A percentile compares a stretch with the other conserved stretches of the same genome.
Evolutionary conservation across 176 grass and related monocot species (phyloP).

Genomic region (Aegilops longissima): DNA sequence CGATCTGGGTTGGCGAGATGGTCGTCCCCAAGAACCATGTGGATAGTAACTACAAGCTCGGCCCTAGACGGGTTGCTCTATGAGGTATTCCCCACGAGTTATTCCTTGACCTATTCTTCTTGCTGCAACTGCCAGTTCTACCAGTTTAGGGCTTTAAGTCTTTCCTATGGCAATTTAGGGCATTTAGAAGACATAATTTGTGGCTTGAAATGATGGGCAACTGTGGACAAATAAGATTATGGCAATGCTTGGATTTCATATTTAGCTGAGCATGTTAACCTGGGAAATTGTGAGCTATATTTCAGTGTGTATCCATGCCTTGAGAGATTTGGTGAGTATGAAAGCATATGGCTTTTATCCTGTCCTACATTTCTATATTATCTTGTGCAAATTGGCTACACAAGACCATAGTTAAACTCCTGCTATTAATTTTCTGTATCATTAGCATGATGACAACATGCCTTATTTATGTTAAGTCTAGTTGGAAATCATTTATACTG

Average conservation of each 20-base stretch:
- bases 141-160: neutral
- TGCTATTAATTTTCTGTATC: neutral
- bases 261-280: too few species aligned
- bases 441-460: neutral
- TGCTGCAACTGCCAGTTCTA: neutral
- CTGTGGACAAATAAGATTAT: neutral
- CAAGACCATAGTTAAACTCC: neutral
- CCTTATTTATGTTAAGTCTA: neutral
- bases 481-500: neutral
- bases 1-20: conserved; percentile 89
- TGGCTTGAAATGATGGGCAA: neutral
- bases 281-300: neutral
- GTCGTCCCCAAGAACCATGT: conserved; percentile 74
- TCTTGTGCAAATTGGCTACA: neutral
- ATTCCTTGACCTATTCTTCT: neutral
- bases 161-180: neutral
- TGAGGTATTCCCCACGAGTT: conserved; percentile 44
- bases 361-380: neutral
- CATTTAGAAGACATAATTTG: neutral
- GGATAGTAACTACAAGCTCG: conserved; percentile 92
- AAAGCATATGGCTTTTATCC: neutral
- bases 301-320: neutral
- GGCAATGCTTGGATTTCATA: neutral
- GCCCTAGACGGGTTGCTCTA: conserved; percentile 80
- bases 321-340: neutral